Base-by-base conservation (phyloP, 371 early-diverging fungal genomes). In the Fennellomyces sp. region DNA sequence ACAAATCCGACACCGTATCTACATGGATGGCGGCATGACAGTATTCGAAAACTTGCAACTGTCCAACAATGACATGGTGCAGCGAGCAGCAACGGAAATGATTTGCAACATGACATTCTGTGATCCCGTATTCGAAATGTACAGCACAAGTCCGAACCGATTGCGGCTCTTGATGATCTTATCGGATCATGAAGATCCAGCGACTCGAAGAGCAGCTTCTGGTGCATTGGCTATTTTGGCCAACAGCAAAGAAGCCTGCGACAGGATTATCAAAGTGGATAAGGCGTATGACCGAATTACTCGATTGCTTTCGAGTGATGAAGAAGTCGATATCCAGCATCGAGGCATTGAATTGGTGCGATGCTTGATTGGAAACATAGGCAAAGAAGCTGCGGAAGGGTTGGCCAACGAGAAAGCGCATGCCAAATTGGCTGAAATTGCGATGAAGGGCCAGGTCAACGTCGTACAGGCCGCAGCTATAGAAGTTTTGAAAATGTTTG, bases 21-120 rank as follows among this genome's bases (percentile, higher is more conserved):
- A 76, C 17, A 66, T 77, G 17, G 78, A 75, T 2, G 73, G 82
- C 36, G 95, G 93, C 0, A 72, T 95, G 36, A 54, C 82, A 11
- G 73, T 78, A 10, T 85, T 96, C 67, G 94, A 96, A 68, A 84
- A 78, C 41, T 69, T 91, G 26, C 90, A 93, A 64, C 84, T 96
- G 38, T 90, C 92, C 15, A 89, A 90, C 53, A 82, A 95, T 59
- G 76, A 60, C 3, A 64, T 95, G 79, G 85, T 97, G 5, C 90
- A 91, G n/a, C 85, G 97, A 2, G 96, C 98, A 1, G 95, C 97
- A 2, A 93, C 95, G 2, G 98, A 97, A 70, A 82, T 90, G 25
- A 68, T 96, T 1, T 96, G 97, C 74, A 97, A 97, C 76, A 89
- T 97, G 93, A 88, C 95, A 55, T 89, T 89, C 64, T 87, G 86